Evolutionary conservation across 805 yeast species (phyloP), one percentile per base, ranked within the genome.

Genomic region (Lachancea kluyveri): DNA sequence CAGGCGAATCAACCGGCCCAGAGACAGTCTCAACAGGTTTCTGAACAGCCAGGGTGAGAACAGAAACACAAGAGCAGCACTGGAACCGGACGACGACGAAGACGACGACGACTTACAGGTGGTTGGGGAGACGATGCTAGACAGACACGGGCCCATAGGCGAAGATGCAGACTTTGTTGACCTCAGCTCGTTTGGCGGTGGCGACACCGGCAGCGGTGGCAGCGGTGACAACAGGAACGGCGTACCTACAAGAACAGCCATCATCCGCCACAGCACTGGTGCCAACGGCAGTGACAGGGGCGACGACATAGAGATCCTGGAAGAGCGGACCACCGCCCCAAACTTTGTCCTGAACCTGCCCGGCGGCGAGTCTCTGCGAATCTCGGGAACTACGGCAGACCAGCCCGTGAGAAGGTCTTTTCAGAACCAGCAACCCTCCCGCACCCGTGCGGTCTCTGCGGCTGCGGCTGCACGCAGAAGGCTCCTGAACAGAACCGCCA

Each of bases 221-320:
- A n/a, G n/a, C n/a, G n/a, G n/a, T n/a, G n/a, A n/a, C n/a, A n/a
- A n/a, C n/a, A n/a, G n/a, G n/a, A n/a, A n/a, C n/a, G n/a, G n/a
- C n/a, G n/a, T n/a, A n/a, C n/a, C n/a, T n/a, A n/a, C n/a, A n/a
- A n/a, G n/a, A n/a, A n/a, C n/a, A n/a, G n/a, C n/a, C n/a, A n/a
- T n/a, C n/a, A n/a, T n/a, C n/a, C n/a, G n/a, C n/a, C n/a, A n/a
- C n/a, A n/a, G n/a, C n/a, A n/a, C n/a, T n/a, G n/a, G n/a, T n/a
- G n/a, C n/a, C n/a, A n/a, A n/a, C n/a, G n/a, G n/a, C n/a, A 21
- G 30, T 25, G 36, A 37, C 8, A 52, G 45, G 4, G 59, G 47
- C 31, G 59, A 54, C 30, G 60, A 50, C 8, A 22, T 54, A 10
- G 29, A 44, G 21, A 57, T 61, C n/a, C 36, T 51, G 15, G 55